These are phyloP conservation scores for Geotrichum ghanense DNA, from an alignment of 805 yeast species.

Conservation along the genomic window DNA sequence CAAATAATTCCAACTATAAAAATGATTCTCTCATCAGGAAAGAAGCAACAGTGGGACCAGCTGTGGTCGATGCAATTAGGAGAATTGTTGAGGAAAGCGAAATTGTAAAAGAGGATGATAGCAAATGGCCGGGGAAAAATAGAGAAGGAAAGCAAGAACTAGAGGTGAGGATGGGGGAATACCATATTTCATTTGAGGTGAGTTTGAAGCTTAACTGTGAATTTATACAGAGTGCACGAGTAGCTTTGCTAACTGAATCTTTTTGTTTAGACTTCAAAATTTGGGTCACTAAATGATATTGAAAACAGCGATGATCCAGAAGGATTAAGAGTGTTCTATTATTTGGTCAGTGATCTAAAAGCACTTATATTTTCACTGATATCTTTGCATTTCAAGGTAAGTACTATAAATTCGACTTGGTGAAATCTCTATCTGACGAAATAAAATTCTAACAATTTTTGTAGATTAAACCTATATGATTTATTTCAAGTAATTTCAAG, in stretches of 20 bases:
- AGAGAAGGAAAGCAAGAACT: conserved; percentile 33
- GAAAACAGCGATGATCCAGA: conserved; percentile 32
- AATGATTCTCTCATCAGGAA: conserved; percentile 32
- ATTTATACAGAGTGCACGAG: neutral
- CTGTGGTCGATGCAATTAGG: conserved; percentile 28
- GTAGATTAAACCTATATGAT: conserved; percentile 11
- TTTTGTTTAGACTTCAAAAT: conserved; percentile 24
- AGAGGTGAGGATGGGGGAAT: conserved; percentile 29
- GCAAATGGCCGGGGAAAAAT: conserved; percentile 31
- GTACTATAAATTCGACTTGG: conserved; percentile 5
- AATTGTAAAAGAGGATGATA: conserved; percentile 30
- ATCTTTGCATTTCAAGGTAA: conserved; percentile 32
- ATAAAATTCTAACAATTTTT: neutral
- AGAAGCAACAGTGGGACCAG: conserved; percentile 27
- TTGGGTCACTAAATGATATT: conserved; percentile 32
- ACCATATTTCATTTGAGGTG: conserved; percentile 26
- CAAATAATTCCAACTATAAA: conserved; percentile 37
- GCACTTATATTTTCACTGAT: conserved; percentile 33
- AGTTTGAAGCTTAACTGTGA: conserved; percentile 2
- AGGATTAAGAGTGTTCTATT: conserved; percentile 34
- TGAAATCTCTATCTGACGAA: neutral
- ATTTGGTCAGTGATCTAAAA: conserved; percentile 32
- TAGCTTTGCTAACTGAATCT: no score
- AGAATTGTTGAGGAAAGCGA: conserved; percentile 30
- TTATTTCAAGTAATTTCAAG: no score